Base-by-base conservation (phyloP, 208 protist genomes). In the Trypanosoma boissoni region DNA sequence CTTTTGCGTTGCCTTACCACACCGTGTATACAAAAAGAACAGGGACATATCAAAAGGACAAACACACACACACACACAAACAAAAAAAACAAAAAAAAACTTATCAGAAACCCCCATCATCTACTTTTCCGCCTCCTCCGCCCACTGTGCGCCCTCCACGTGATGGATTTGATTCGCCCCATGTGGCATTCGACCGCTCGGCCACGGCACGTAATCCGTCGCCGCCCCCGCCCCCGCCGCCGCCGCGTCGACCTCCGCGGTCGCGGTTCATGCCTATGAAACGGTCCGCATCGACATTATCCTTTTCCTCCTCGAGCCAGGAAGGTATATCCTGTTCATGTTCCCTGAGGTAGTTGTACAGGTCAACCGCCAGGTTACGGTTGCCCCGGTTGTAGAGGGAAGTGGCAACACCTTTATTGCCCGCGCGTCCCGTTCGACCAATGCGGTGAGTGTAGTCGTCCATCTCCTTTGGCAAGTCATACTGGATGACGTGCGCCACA, bases 381-480 rank as follows among this genome's bases (percentile, higher is more conserved):
- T 80, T 71, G 64, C 80, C 82, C 28, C 51, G 31, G 50, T 68
- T 82, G 68, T 98, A 95, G 74, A 99, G 98, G 32, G 91, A 74
- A 12, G 96, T 98, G 3, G 98, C 96, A 9, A 88, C 57, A 61
- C 98, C 97, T 51, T 78, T 88, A 75, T 98, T 99, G 50, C 98
- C 98, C 2, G 96, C 97, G 60, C 98, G 86, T 20, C 98, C 99
- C 5, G 98, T 99, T 80, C 99, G 88, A 64, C 99, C 98, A 72
- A 99, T 99, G 48, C 98, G 86, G 81, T 99, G 98, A 3, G 98
- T 95, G 80, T 99, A 99, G 67, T 99, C 96, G 48, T 99, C 96
- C 71, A 99, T 97, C 76, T 96, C 83, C 18, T 76, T 73, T 18
- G 98, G 97, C 27, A 99, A 66, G 69, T 98, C 96, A 59, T 96